Conservation (phyloP, 2,329 filamentous ascomycete genomes). For the Plenodomus biglobosus region DNA sequence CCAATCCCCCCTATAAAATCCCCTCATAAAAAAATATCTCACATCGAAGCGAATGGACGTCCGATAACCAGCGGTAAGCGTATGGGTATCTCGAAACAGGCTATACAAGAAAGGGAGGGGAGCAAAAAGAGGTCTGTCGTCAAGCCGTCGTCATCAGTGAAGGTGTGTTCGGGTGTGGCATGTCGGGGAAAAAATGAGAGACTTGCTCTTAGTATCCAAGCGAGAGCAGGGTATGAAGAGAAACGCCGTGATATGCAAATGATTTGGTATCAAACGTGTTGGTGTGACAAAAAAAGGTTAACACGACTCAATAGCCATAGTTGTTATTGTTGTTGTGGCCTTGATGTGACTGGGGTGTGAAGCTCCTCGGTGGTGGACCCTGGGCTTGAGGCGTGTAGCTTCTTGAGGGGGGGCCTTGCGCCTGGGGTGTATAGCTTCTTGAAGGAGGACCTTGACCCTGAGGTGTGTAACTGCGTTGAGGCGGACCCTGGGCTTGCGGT, state of each 20-base stretch:
- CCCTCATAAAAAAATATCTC: neutral
- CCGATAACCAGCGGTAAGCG: neutral
- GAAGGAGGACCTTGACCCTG: neutral
- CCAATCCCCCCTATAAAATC: neutral
- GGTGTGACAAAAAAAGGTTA: neutral
- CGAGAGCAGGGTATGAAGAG: neutral
- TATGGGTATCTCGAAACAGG: neutral
- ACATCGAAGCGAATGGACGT: neutral
- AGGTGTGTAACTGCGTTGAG: too few relatives aligned
- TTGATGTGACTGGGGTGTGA: conserved; percentile 18
- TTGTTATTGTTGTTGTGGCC: conserved; percentile 23
- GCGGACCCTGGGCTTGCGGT: neutral
- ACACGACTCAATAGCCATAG: conserved; percentile 16
- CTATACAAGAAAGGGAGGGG: neutral
- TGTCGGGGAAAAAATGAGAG: neutral
- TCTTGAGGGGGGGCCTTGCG: neutral
- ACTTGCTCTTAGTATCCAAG: neutral
- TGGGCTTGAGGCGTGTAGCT: conserved; percentile 6
- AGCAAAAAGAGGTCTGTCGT: neutral
- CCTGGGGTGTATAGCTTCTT: conserved; percentile 7
- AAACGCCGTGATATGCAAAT: conserved; percentile 4
- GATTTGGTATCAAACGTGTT: conserved; percentile 9
- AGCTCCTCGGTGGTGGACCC: conserved; percentile 7
- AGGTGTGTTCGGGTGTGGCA: too few relatives aligned
- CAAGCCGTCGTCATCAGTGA: neutral